Percentiles rank a stretch among this genome's conserved stretches.
Evolutionary conservation across 768 basidiomycete species (phyloP).

Genomic region (Mrakia hoshinonis): DNA sequence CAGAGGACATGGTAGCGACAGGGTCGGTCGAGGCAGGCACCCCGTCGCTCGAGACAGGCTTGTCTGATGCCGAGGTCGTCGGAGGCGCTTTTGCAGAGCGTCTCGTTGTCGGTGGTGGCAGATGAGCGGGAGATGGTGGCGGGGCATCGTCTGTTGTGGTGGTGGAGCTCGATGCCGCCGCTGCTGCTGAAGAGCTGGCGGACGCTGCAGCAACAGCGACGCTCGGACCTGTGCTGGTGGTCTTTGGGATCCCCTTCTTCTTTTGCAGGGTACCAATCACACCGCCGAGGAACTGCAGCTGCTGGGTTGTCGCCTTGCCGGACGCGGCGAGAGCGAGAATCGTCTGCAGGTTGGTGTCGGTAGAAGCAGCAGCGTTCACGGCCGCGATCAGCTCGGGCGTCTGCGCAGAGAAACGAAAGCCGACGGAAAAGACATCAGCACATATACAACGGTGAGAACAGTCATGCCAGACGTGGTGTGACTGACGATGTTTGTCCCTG

Average conservation of each 20-base stretch:
- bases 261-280: conserved; percentile 59
- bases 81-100: too few species aligned
- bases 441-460: too few species aligned
- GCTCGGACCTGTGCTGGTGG: background rate
- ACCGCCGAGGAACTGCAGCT: conserved; percentile 60
- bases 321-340: conserved; percentile 58
- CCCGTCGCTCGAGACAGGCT: too few species aligned
- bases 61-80: too few species aligned
- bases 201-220: background rate
- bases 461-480: too few species aligned
- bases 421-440: too few species aligned
- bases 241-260: background rate
- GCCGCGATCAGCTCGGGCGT: conserved; percentile 54
- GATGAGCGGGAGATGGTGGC: too few species aligned
- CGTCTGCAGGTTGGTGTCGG: conserved; percentile 60
- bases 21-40: background rate
- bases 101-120: too few species aligned
- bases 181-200: background rate
- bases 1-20: background rate
- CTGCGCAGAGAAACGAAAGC: conserved; percentile 43
- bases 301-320: conserved; percentile 54
- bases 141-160: too few species aligned
- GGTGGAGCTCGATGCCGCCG: background rate
- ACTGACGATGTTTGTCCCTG: background rate
- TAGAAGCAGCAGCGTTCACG: conserved; percentile 58